Evolutionary conservation across 2,329 filamentous ascomycete species (phyloP).

Genomic region (Cordyceps javanica): DNA sequence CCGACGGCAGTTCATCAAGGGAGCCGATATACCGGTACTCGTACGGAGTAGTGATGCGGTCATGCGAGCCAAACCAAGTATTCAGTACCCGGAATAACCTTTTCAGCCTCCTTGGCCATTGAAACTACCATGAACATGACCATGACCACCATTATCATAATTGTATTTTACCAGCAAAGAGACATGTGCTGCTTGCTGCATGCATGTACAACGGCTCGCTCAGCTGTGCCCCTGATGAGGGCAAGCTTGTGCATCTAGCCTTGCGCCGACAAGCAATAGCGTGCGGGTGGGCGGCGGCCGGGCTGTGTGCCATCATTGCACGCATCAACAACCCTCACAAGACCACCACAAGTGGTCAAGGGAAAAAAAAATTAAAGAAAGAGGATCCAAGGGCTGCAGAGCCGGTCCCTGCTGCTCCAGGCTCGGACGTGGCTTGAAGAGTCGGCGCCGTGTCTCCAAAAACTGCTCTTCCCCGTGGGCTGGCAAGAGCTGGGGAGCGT

Average conservation of each 20-base stretch:
- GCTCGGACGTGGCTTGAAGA: conserved; percentile 5
- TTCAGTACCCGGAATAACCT: too few relatives aligned
- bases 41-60: too few relatives aligned
- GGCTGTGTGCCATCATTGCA: too few relatives aligned
- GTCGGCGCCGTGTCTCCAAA: not conserved
- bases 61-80: too few relatives aligned
- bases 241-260: conserved; percentile 1
- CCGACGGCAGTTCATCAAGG: not conserved
- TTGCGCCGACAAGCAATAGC: conserved; percentile 6
- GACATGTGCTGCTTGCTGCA: not conserved
- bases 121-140: too few relatives aligned
- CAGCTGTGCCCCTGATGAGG: not conserved
- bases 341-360: too few relatives aligned
- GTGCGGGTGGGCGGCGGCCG: not conserved
- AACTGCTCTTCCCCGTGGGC: conserved; percentile 5
- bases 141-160: too few relatives aligned
- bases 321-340: too few relatives aligned
- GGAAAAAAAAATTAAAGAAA: not conserved
- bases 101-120: too few relatives aligned
- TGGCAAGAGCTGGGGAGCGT: not conserved
- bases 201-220: conserved; percentile 4
- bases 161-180: too few relatives aligned
- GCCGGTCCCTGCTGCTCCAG: not conserved
- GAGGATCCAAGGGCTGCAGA: not conserved
- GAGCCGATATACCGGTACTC: not conserved